Evolutionary conservation across 257 asterid species (phyloP).

Genomic region (Solanum piurae): DNA sequence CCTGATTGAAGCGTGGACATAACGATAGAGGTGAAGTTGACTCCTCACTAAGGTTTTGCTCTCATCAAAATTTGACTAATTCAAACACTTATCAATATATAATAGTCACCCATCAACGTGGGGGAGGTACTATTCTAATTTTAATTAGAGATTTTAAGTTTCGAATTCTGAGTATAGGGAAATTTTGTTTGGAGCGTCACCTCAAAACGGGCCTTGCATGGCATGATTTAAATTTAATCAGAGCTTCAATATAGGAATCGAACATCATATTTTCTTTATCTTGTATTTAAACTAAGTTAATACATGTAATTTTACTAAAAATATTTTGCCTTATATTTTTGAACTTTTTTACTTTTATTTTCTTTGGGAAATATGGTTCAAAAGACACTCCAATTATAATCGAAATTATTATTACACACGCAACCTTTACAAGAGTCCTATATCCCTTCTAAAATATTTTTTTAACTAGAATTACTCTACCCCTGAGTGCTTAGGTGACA

Average conservation of each 20-base stretch:
- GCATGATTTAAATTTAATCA: background rate
- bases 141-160: background rate
- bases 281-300: background rate
- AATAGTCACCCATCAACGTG: background rate
- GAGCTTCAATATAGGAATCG: fast-evolving
- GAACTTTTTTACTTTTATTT: background rate
- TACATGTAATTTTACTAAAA: background rate
- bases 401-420: too few relatives aligned
- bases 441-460: background rate
- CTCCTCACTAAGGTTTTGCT: background rate
- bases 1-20: background rate
- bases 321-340: background rate
- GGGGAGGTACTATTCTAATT: too few relatives aligned
- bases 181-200: too few relatives aligned
- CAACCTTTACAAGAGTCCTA: background rate
- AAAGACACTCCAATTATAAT: background rate
- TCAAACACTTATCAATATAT: background rate
- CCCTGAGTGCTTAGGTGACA: too few relatives aligned
- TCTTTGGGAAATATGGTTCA: background rate
- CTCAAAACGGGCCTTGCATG: too few relatives aligned
- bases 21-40: background rate
- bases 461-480: background rate
- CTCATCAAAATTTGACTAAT: background rate
- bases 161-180: too few relatives aligned
- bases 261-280: background rate